Evolutionary conservation across 805 yeast species (phyloP).

Genomic region (Candida endomychidarum): DNA sequence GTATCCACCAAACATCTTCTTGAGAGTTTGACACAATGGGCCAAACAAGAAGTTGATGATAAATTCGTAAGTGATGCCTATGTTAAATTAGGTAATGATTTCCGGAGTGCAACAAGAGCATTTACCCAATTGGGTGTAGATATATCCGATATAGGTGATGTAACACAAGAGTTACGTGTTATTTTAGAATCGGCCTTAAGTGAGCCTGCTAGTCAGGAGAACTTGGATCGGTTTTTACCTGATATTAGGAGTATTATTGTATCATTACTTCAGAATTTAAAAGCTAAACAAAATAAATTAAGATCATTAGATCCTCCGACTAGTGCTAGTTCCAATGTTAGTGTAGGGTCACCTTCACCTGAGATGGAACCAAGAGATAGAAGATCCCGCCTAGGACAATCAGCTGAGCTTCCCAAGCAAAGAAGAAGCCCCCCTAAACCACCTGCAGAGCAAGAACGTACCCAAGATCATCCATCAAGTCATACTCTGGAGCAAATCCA

Average conservation of each 20-base stretch:
- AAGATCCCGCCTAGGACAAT: constrained; percentile 1
- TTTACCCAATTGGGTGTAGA: constrained; percentile 79
- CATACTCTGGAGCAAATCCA: neutral
- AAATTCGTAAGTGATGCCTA: constrained; percentile 85
- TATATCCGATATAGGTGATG: constrained; percentile 83
- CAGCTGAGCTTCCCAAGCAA: constrained; percentile 3
- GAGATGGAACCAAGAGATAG: neutral
- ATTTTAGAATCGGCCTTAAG: constrained; percentile 86
- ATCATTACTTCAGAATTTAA: constrained; percentile 72
- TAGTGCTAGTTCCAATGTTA: no score
- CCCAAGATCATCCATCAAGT: no score
- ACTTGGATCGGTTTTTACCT: constrained; percentile 78
- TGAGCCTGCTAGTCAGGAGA: constrained; percentile 79
- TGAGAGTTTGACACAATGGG: constrained; percentile 91
- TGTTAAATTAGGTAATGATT: constrained; percentile 91
- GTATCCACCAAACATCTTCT: constrained; percentile 86
- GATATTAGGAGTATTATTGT: constrained; percentile 84
- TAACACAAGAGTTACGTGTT: constrained; percentile 75
- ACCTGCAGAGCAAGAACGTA: no score
- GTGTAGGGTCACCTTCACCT: constrained; percentile 1
- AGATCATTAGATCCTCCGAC: constrained; percentile 13
- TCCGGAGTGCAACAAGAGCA: constrained; percentile 79
- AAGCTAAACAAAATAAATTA: constrained; percentile 69
- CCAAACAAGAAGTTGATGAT: constrained; percentile 74
- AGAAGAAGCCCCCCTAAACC: constrained; percentile 6